A percentile compares a stretch with the other conserved stretches of the same genome.
phyloP scores from a whole-genome alignment of 805 yeast genomes.

The Hanseniaspora lachancei region DNA sequence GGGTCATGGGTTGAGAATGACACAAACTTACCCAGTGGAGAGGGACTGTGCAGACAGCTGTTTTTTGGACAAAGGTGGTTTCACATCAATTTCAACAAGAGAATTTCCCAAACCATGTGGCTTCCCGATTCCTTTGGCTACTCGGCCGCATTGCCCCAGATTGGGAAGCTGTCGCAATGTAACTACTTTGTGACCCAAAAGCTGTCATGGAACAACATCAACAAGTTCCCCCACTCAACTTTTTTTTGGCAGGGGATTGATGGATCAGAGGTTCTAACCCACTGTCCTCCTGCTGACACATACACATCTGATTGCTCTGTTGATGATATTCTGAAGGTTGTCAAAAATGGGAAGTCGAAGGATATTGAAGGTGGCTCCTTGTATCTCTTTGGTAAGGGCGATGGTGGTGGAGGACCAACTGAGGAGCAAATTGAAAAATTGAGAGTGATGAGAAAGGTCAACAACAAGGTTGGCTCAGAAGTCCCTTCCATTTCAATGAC shows the following conservation, averaged over 20 bases:
- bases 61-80: slow-evolving; percentile 81
- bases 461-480: slow-evolving; percentile 53
- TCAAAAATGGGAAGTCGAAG: slow-evolving; percentile 68
- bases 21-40: slow-evolving; percentile 91
- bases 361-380: slow-evolving; percentile 70
- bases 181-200: slow-evolving; percentile 82
- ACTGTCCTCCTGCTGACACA: slow-evolving; percentile 96
- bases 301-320: slow-evolving; percentile 88
- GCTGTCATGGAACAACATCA: slow-evolving; percentile 91
- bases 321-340: slow-evolving; percentile 78
- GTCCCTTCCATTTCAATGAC: slow-evolving; percentile 77
- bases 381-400: slow-evolving; percentile 83
- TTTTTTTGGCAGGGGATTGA: slow-evolving; percentile 94
- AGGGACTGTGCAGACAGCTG: slow-evolving; percentile 77
- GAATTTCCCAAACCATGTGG: slow-evolving; percentile 71
- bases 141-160: slow-evolving; percentile 87
- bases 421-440: slow-evolving; percentile 86
- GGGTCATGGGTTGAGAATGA: slow-evolving; percentile 98
- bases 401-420: slow-evolving; percentile 98
- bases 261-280: slow-evolving; percentile 84
- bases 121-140: slow-evolving; percentile 96
- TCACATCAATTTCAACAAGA: slow-evolving; percentile 57
- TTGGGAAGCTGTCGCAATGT: slow-evolving; percentile 77
- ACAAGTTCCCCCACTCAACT: slow-evolving; percentile 75
- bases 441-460: slow-evolving; percentile 78